Base-by-base conservation (phyloP, 768 basidiomycete species). In the Megacollybia marginata region DNA sequence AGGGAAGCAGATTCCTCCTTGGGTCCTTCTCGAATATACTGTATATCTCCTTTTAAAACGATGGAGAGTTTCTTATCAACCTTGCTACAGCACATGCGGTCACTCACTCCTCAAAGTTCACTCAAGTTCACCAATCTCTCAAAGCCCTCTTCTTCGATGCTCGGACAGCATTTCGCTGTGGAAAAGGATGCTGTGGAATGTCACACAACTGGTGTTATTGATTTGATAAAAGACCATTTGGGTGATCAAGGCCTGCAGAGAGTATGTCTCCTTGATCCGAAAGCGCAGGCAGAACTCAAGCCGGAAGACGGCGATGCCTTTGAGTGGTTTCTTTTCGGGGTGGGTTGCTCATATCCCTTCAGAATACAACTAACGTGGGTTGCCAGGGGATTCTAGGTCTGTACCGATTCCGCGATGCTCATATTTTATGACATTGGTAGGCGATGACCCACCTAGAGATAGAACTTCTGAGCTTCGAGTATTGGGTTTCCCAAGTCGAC, bases 401-500 rank as follows among this genome's bases (percentile, higher is more conserved):
- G 62, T 12, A 8, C 33, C 35, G 15, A n/a, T 44, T 33, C 19
- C 63, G 9, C 44, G 16, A 31, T 28, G 9, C 18, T 20, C n/a
- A 20, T 32, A n/a, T 19, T 11, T 28, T 28, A 28, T 28, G 23
- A 28, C 23, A 28, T 65, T 65, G 20, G 48, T 15, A 12, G 94
- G 95, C 10, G 95, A 97, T 59, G 94, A 99, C 66, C 95, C 95
- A 2, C 95, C 95, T 0, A 77, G 92, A 34, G 95, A 99, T 63
- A 76, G 95, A 47, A 99, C 95, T 2, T 78, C 82, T 1, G 90
- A 95, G 61, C 78, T 99, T 33, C 85, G 95, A 31, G 75, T 74
- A 13, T 69, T 92, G 34, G 93, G 93, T 1, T 99, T 95, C 63
- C 88, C 91, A 1, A 78, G 78, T 6, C 78, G 96, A 32, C 89